Evolutionary conservation across 2,329 filamentous ascomycete genomes (phyloP).

Genomic region (Ceratocystis albifundus): DNA sequence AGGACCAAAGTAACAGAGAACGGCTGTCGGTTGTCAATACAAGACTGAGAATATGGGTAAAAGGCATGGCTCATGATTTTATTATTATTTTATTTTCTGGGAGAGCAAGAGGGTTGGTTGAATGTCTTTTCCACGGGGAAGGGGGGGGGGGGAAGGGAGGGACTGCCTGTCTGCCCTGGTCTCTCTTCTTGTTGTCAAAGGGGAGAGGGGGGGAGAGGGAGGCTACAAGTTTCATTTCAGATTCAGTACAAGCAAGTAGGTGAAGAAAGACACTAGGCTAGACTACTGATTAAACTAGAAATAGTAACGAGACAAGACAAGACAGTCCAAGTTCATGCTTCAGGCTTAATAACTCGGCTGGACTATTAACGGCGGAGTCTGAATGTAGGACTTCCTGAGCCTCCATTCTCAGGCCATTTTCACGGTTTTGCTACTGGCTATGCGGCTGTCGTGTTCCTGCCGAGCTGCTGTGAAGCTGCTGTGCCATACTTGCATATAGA

Average conservation of each 20-base stretch:
- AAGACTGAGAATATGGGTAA: background rate
- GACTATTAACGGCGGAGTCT: background rate
- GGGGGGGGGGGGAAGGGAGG: background rate
- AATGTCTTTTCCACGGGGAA: background rate
- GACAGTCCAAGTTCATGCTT: too few relatives aligned
- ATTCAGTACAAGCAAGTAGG: background rate
- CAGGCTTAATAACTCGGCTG: background rate
- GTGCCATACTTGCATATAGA: background rate
- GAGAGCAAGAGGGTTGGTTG: background rate
- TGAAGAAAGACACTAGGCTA: background rate
- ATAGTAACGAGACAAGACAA: background rate
- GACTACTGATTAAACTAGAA: background rate
- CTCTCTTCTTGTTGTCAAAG: too few relatives aligned
- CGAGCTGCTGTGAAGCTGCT: background rate
- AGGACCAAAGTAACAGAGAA: background rate
- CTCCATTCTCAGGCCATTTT: too few relatives aligned
- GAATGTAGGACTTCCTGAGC: too few relatives aligned
- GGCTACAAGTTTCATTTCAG: background rate
- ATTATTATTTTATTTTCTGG: background rate
- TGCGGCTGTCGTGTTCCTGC: too few relatives aligned
- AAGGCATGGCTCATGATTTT: too few relatives aligned
- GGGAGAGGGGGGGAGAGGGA: too few relatives aligned
- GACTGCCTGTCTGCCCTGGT: background rate
- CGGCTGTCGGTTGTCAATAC: slow-evolving; percentile 3
- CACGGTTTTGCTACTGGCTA: too few relatives aligned